Conservation (phyloP, 2,329 filamentous ascomycete species). For the Tolypocladium nubicola region DNA sequence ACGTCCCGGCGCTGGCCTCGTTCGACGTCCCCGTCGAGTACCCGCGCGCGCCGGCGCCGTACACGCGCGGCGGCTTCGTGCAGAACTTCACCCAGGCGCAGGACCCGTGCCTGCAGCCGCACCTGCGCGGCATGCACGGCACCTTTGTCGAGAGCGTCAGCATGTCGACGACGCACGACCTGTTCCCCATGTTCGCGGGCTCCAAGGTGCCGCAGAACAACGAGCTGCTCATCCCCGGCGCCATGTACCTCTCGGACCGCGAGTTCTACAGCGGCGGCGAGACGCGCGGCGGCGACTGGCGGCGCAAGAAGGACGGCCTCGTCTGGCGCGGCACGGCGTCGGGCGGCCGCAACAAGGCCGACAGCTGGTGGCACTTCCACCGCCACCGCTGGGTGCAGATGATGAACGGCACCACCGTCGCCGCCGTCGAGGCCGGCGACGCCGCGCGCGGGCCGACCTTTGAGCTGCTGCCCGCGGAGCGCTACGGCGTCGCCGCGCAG, state of each 20-base stretch:
- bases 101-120: constrained; percentile 51
- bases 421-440: constrained; percentile 28
- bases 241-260: constrained; percentile 52
- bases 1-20: constrained; percentile 20
- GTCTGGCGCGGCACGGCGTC: constrained; percentile 58
- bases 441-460: constrained; percentile 34
- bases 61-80: constrained; percentile 36
- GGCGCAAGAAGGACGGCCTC: constrained; percentile 40
- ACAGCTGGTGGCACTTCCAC: constrained; percentile 59
- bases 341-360: constrained; percentile 37
- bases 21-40: constrained; percentile 19
- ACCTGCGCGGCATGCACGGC: constrained; percentile 39
- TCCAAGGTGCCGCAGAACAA: constrained; percentile 53
- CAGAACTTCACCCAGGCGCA: constrained; percentile 47
- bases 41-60: constrained; percentile 24
- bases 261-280: constrained; percentile 47
- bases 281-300: constrained; percentile 43
- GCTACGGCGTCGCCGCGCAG: constrained; percentile 31
- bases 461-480: constrained; percentile 28
- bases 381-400: constrained; percentile 59
- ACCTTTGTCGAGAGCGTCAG: constrained; percentile 45
- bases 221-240: constrained; percentile 53
- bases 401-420: constrained; percentile 52
- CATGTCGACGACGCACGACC: constrained; percentile 38
- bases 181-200: constrained; percentile 51